phyloP scores from a whole-genome alignment of 1,139 yeast species.

The Scheffersomyces cryptocercus region DNA sequence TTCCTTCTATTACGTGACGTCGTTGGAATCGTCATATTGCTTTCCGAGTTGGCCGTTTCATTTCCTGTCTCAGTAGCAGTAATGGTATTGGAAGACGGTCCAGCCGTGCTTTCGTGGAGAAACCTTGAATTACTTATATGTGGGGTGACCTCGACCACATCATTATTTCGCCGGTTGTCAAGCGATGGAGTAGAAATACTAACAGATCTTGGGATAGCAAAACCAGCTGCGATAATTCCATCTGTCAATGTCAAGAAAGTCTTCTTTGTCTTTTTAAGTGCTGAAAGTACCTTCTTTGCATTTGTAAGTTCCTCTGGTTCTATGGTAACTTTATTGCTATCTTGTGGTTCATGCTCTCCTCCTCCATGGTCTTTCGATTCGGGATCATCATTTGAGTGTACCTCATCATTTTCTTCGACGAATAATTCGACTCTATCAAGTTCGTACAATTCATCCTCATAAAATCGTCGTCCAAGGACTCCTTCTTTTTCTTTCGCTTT shows the following conservation, averaged over 20 bases:
- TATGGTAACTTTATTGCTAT: background rate
- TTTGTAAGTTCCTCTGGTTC: slow-evolving; percentile 1
- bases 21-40: background rate
- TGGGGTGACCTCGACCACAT: slow-evolving; percentile 10
- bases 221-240: slow-evolving; percentile 57
- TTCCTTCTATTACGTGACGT: slow-evolving; percentile 29
- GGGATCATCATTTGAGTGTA: slow-evolving; percentile 6
- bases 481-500: slow-evolving; percentile 74
- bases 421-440: slow-evolving; percentile 45
- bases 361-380: slow-evolving; percentile 9
- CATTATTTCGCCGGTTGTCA: slow-evolving; percentile 12
- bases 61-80: background rate
- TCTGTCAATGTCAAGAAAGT: slow-evolving; percentile 51
- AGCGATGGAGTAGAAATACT: slow-evolving; percentile 34
- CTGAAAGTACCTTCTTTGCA: slow-evolving; percentile 2
- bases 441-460: slow-evolving; percentile 64
- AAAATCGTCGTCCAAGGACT: slow-evolving; percentile 74
- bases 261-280: slow-evolving; percentile 32
- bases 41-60: background rate
- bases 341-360: slow-evolving; percentile 7
- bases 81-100: background rate
- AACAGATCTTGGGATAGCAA: slow-evolving; percentile 59
- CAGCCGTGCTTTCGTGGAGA: background rate
- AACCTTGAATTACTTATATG: background rate
- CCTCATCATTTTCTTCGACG: slow-evolving; percentile 32